Evolutionary conservation across 2,329 filamentous ascomycete genomes (phyloP).

Genomic region (Pleurostoma richardsiae): DNA sequence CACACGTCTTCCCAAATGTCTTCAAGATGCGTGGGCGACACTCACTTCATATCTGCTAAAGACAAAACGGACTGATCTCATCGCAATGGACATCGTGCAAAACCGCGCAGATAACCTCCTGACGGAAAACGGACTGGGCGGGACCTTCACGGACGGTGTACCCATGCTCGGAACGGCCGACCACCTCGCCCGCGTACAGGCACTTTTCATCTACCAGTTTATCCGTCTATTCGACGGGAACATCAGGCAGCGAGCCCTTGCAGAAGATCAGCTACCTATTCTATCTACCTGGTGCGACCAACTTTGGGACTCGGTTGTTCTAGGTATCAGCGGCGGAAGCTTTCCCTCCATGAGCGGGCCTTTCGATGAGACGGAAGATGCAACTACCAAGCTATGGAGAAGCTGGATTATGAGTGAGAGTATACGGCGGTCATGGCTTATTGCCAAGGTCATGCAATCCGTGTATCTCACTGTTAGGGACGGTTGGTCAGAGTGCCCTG

Average conservation of each 20-base stretch:
- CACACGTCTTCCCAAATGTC: slow-evolving; percentile 13
- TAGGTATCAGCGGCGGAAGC: background rate
- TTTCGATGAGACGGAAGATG: background rate
- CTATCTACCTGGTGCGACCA: slow-evolving; percentile 4
- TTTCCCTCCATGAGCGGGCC: background rate
- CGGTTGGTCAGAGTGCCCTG: slow-evolving; percentile 9
- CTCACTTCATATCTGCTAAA: slow-evolving; percentile 13
- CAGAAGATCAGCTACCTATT: slow-evolving; percentile 19
- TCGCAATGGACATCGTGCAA: background rate
- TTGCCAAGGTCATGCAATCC: slow-evolving; percentile 6
- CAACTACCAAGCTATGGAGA: slow-evolving; percentile 12
- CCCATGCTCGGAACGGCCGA: slow-evolving; percentile 1
- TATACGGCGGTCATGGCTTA: slow-evolving; percentile 15
- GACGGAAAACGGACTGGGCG: background rate
- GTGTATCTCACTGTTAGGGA: slow-evolving; percentile 11
- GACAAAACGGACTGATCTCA: background rate
- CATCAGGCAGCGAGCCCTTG: slow-evolving; percentile 31
- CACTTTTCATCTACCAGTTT: slow-evolving; percentile 43
- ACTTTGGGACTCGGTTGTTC: slow-evolving; percentile 2
- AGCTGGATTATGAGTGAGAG: slow-evolving; percentile 17
- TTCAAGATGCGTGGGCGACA: slow-evolving; percentile 22
- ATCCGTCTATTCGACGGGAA: slow-evolving; percentile 47
- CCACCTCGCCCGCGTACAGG: slow-evolving; percentile 37
- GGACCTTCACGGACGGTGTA: background rate
- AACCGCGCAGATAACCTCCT: background rate